phyloP scores from a whole-genome alignment of 2,329 filamentous ascomycete species.

The Pseudogymnoascus verrucosus region DNA sequence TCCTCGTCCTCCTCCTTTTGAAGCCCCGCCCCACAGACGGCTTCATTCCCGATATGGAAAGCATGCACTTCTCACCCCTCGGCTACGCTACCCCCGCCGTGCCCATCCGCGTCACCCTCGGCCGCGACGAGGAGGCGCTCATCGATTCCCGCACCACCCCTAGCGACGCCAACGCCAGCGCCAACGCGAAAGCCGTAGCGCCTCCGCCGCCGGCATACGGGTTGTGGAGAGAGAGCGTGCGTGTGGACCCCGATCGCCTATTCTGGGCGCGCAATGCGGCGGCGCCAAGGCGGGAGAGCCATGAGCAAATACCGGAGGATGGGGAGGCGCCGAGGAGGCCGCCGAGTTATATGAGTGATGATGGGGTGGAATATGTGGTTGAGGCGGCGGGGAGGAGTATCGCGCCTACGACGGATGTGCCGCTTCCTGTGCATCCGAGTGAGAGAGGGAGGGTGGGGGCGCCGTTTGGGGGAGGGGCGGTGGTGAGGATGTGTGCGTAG shows the following conservation, averaged over 20 bases:
- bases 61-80: constrained; percentile 43
- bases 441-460: constrained; percentile 31
- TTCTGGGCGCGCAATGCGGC: constrained; percentile 66
- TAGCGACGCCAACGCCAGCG: constrained; percentile 38
- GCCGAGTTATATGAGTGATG: constrained; percentile 69
- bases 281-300: constrained; percentile 19
- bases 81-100: constrained; percentile 62
- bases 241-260: constrained; percentile 71
- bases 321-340: constrained; percentile 39
- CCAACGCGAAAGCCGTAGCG: constrained; percentile 47
- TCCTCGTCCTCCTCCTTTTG: constrained; percentile 59
- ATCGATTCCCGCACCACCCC: neutral
- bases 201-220: constrained; percentile 76
- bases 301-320: constrained; percentile 10
- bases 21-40: constrained; percentile 28
- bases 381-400: constrained; percentile 56
- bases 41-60: constrained; percentile 31
- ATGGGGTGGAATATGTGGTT: constrained; percentile 65
- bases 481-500: constrained; percentile 20
- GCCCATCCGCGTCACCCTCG: constrained; percentile 70
- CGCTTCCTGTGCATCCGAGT: constrained; percentile 41
- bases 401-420: constrained; percentile 38
- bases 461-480: constrained; percentile 18
- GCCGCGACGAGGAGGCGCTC: constrained; percentile 63
- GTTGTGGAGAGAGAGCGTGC: constrained; percentile 72